Conservation (phyloP, 345 rosid species). For the Aegle marmelos region DNA sequence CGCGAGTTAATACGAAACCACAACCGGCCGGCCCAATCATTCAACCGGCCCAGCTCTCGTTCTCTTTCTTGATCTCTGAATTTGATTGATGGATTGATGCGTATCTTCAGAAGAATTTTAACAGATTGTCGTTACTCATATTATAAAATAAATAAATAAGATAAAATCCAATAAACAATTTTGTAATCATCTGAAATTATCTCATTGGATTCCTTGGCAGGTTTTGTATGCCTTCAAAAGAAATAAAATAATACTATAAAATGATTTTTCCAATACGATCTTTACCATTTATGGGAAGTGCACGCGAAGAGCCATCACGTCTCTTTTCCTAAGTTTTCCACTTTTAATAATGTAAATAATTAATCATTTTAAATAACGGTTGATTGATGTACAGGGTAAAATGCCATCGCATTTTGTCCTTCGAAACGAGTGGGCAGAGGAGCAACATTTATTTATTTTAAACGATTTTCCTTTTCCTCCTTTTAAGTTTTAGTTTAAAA, state of each 20-base stretch:
- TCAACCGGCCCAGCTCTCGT: constrained; percentile 1
- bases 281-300: constrained; percentile 18
- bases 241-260: not conserved
- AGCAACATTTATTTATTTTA: not conserved
- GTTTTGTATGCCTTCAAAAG: not conserved
- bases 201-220: constrained; percentile 11
- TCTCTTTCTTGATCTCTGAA: not conserved
- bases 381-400: not conserved
- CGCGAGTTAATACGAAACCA: too few relatives aligned
- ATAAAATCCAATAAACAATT: not conserved
- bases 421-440: not conserved
- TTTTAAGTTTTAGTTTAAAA: not conserved
- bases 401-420: not conserved
- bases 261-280: not conserved
- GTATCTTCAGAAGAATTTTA: constrained; percentile 2
- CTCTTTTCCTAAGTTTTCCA: not conserved
- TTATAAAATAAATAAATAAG: not conserved
- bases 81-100: constrained; percentile 6
- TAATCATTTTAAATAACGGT: not conserved
- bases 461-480: not conserved
- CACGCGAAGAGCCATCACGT: constrained; percentile 1
- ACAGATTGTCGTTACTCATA: not conserved
- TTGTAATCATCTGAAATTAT: not conserved
- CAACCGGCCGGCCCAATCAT: constrained; percentile 20
- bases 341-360: not conserved